Conservation (phyloP, 1,284 basidiomycete genomes). For the Fomitopsis palustris region DNA sequence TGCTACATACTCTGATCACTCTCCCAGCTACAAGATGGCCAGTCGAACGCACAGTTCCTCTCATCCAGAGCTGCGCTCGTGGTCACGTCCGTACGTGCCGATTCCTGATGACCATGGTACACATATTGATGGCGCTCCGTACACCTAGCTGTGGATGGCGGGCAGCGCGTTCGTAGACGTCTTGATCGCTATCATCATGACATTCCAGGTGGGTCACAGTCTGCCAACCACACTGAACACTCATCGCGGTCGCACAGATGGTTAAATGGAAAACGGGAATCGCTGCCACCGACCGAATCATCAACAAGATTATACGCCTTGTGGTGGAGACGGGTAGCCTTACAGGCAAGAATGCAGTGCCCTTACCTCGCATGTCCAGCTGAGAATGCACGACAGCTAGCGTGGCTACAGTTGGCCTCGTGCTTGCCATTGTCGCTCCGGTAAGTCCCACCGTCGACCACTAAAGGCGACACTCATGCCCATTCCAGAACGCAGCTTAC, state of each 20-base stretch:
- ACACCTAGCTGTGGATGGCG: neutral
- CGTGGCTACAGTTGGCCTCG: neutral
- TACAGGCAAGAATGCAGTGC: neutral
- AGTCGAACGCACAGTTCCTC: neutral
- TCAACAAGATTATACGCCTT: neutral
- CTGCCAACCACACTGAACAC: neutral
- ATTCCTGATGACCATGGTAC: neutral
- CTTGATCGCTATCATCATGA: neutral
- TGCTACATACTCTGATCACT: neutral
- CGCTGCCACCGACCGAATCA: neutral
- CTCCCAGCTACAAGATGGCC: neutral
- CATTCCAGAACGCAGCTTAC: neutral
- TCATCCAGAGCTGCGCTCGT: neutral
- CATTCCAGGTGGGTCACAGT: neutral
- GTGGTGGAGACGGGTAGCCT: neutral
- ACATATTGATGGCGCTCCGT: no score
- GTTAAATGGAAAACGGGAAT: conserved; percentile 1
- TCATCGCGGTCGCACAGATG: neutral
- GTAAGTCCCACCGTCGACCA: neutral
- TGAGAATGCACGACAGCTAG: neutral
- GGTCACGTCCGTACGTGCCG: neutral
- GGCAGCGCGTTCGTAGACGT: neutral
- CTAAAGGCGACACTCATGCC: neutral
- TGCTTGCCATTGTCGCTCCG: neutral
- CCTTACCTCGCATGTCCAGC: neutral